phyloP scores from a whole-genome alignment of 805 yeast genomes.

The Ogataea nakhonphanomensis region DNA sequence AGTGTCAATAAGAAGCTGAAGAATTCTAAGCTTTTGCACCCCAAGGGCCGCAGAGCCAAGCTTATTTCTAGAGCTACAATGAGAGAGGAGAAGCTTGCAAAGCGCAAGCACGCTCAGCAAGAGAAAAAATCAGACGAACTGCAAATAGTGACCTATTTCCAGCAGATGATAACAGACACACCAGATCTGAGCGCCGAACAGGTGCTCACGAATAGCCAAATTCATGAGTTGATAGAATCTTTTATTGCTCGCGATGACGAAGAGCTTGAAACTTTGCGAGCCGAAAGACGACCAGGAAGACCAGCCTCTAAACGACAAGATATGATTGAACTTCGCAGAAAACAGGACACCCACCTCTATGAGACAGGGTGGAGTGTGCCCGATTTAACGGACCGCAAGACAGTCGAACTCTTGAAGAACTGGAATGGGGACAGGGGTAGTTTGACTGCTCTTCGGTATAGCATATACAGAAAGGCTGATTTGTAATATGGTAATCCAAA shows the following conservation, averaged over 20 bases:
- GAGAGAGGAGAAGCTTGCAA: constrained; percentile 68
- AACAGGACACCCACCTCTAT: constrained; percentile 60
- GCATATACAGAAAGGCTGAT: constrained; percentile 32
- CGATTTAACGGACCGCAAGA: constrained; percentile 57
- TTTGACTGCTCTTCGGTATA: constrained; percentile 55
- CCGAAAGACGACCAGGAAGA: constrained; percentile 79
- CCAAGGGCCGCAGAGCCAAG: constrained; percentile 85
- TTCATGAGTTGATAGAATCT: constrained; percentile 56
- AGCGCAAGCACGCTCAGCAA: constrained; percentile 52
- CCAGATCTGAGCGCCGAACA: too few relatives aligned
- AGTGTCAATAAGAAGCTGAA: constrained; percentile 62
- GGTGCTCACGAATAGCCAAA: constrained; percentile 27
- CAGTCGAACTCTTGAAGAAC: constrained; percentile 54
- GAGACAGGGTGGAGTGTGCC: constrained; percentile 70
- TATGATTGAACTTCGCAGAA: constrained; percentile 55
- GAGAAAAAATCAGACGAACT: constrained; percentile 61
- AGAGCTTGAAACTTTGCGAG: constrained; percentile 61
- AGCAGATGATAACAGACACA: constrained; percentile 45
- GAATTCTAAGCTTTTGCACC: constrained; percentile 63
- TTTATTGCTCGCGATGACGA: constrained; percentile 69
- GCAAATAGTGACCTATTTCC: constrained; percentile 55
- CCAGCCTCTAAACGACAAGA: constrained; percentile 75
- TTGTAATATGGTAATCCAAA: not conserved
- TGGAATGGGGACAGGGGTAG: constrained; percentile 91
- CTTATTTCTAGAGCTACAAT: constrained; percentile 82